Base-by-base conservation (phyloP, 1,139 yeast species). In the Taiozyma sp. region DNA sequence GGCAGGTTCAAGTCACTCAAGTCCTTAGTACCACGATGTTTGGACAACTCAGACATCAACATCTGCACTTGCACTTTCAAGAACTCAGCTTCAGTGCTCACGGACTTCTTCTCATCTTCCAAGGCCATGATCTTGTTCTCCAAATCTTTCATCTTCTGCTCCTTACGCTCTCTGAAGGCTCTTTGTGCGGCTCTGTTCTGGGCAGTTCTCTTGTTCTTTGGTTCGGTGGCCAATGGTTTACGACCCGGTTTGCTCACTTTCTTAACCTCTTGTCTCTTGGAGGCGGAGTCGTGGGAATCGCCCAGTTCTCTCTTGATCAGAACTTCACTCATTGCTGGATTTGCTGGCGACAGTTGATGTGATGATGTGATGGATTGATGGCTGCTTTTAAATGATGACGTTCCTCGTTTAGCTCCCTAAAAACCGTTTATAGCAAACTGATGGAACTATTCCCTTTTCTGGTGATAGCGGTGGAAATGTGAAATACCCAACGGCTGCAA, bases 111-210 rank as follows among this genome's bases (percentile, higher is more conserved):
- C 60, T 84, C 87, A 56, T 79, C 79, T 68, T 92, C 97, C 58
- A 92, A 75, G 54, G 72, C 69, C 52, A 75, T 70, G 22, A 92
- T 96, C 60, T 87, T 84, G 51, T 83, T 85, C 66, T 92, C 97
- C 55, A 93, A 75, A 56, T 91, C 97, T 64, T 84, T 80, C 84
- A 93, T 79, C 64, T 87, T 90, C 51, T 78, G 78, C 67, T 93
- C 98, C 68, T 93, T 93, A 57, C 99, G 80, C 69, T 93, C 98
- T 55, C 99, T 76, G 69, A 91, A 93, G 10, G 98, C 98, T 52
- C 98, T 76, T 70, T 93, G 99, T 23, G 99, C 99, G 8, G 97
- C 97, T 64, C 99, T 78, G 69, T 93, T 93, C 70, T 93, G 99
- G 1, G 97, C 98, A 23, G 96, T 90, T 61, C 99, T 77, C 74